Base-by-base conservation (phyloP, 2,329 filamentous ascomycete species). In the Colletotrichum incanum region DNA sequence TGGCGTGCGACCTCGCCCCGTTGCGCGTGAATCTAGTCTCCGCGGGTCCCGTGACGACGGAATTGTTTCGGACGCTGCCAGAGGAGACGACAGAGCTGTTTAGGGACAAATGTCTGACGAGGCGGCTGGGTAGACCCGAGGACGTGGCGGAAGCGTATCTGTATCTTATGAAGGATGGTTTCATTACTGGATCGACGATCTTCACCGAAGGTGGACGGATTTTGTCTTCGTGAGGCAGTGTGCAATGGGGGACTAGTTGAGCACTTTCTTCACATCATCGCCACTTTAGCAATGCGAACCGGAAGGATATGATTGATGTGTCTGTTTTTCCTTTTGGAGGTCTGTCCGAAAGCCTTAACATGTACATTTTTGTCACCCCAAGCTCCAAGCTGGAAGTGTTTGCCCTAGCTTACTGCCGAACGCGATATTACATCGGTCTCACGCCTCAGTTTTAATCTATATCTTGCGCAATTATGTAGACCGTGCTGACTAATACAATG, bases 131-230 rank as follows among this genome's bases (percentile, higher is more conserved):
- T 0, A 31, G 68, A 34, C 79, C 83, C 0, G 82, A 84, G 43
- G 83, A 86, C 50, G 77, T 85, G 37, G 84, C 82, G 0, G 84
- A 86, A 74, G 80, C 80, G 14, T 86, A 85, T 67, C 54, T 86
- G 16, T 85, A 83, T 69, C 75, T 82, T 50, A 84, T 85, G 82
- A 85, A 82, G 75, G 81, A 84, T 72, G 77, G 76, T 1, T 82
- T 82, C 74, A 77, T 77, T 6, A 84, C 82, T 0, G 83, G 82
- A 0, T 75, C 76, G 1, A 71, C 79, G 18, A 75, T 82, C 23
- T 74, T 65, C 39, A 76, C 75, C 2, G 74, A 78, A 47, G 76
- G 77, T 4, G 79, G 79, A 4, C 31, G 52, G 14, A 54, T 47
- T 23, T 7, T 64, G 52, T 45, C 58, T 7, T 54, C 65, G 50